These are phyloP conservation scores for Rhododendron williamsianum DNA, from an alignment of 148 eudicot genomes.

Conservation along the genomic window DNA sequence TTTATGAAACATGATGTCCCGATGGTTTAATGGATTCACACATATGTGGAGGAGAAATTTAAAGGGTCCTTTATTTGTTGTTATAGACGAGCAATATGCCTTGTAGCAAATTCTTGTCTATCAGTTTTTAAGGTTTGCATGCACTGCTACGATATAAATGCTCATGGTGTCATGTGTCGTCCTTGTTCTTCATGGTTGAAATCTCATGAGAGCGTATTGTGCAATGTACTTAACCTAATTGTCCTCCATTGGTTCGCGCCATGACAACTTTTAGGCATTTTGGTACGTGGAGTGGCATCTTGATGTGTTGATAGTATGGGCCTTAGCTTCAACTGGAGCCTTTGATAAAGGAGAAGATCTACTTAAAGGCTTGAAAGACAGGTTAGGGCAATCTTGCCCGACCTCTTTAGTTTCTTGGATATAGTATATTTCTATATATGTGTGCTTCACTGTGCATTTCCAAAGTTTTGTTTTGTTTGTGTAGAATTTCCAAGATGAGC, in stretches of 20 bases:
- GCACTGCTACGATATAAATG: neutral
- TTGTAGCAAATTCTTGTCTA: neutral
- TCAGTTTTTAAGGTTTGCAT: neutral
- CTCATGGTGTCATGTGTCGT: neutral
- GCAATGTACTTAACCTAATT: neutral
- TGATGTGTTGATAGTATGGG: conserved; percentile 73
- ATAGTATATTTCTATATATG: neutral
- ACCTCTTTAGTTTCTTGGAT: neutral
- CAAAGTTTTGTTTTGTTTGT: neutral
- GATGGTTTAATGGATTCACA: neutral
- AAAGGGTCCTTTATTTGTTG: neutral
- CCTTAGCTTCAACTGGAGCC: conserved; percentile 46
- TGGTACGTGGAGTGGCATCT: conserved; percentile 88
- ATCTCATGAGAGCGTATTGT: neutral
- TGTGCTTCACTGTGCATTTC: neutral
- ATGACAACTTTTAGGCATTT: conserved; percentile 27
- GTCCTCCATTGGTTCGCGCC: neutral
- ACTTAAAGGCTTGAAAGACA: conserved; percentile 52
- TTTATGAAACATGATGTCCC: neutral
- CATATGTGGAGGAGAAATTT: neutral
- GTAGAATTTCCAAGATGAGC: conserved; percentile 67
- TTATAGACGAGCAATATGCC: neutral
- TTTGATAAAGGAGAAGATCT: conserved; percentile 51
- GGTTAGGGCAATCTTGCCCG: conserved; percentile 24
- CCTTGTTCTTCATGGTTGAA: neutral